Base-by-base conservation (phyloP, 768 basidiomycete genomes). In the Leucosporidium scottii region DNA sequence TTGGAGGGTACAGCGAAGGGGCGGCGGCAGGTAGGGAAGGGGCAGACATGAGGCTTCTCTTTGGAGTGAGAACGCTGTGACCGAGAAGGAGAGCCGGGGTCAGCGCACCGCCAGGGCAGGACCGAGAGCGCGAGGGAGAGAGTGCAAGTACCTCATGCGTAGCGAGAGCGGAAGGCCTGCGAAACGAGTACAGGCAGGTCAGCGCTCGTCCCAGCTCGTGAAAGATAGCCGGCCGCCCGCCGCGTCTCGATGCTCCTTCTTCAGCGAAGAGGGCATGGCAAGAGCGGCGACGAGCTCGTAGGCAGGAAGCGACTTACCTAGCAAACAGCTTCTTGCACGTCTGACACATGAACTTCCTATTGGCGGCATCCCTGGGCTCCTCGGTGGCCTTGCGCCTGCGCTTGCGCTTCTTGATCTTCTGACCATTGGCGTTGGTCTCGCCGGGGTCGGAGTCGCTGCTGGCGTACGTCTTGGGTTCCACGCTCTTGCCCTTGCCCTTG, bases 371-470 rank as follows among this genome's bases (percentile, higher is more conserved):
- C 27, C 55, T 27, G 10, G 55, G 55, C 27, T 27, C 30, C 55
- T 56, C 55, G 55, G 55, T 56, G 27, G 28, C n/a, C 27, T 31
- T 27, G 18, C 55, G n/a, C 18, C 55, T 27, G 28, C 55, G 55
- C 55, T 56, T 56, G 55, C 55, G 55, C 55, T 31, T 27, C 55
- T 56, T 56, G 55, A 51, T 21, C 39, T 44, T 44, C 39, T 44
- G 39, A 2, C 39, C 39, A 13, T 44, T 44, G 39, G 10, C 15
- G 13, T 44, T 44, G 39, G 39, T 44, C 39, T 44, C 39, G 39
- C 6, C 39, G 39, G 2, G 10, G 39, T 44, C 39, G 8, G 39
- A 44, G 15, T 44, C 39, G 39, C 39, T 44, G 39, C 39, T 44
- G 13, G 39, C 39, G 15, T 44, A 44, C 10, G 39, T 44, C 39